These are phyloP conservation scores for Gossypium herbaceum DNA, from an alignment of 345 rosid genomes.

Conservation along the genomic window DNA sequence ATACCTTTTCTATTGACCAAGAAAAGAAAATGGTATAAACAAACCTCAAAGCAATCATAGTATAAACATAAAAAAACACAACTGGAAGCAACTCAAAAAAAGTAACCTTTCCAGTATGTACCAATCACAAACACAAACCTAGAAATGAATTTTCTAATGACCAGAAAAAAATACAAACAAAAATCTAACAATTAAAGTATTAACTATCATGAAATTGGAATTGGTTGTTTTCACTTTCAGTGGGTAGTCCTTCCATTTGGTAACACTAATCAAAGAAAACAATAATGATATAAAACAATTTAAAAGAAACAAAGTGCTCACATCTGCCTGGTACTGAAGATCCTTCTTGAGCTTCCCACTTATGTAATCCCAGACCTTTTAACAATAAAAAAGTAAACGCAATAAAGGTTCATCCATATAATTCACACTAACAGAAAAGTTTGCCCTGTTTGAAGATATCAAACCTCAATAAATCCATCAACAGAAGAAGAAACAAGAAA, in stretches of 20 bases:
- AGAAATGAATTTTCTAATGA: neutral
- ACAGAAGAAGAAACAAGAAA: constrained; percentile 92
- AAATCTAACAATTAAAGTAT: neutral
- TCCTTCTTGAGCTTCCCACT: constrained; percentile 99
- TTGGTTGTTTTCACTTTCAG: neutral
- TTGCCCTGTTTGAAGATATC: neutral
- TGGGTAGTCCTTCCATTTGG: neutral
- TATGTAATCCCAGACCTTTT: constrained; percentile 93
- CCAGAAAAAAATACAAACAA: neutral
- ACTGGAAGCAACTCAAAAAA: neutral
- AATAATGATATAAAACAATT: constrained; percentile 8
- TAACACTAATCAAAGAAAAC: neutral
- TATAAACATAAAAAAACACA: neutral
- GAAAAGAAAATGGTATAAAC: neutral
- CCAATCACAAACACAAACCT: neutral
- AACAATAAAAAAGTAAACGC: constrained; percentile 20
- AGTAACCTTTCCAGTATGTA: neutral
- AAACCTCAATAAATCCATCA: constrained; percentile 96
- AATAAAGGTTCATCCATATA: constrained; percentile 22
- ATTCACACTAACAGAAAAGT: constrained; percentile 5
- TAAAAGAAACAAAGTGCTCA: constrained; percentile 30
- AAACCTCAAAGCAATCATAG: neutral
- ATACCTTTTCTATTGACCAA: neutral
- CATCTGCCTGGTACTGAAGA: constrained; percentile 97
- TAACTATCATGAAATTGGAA: neutral